Percentiles rank a stretch among this genome's conserved stretches.
Evolutionary conservation across 2,329 filamentous ascomycete genomes (phyloP).

Genomic region (Neospermospora avenae): DNA sequence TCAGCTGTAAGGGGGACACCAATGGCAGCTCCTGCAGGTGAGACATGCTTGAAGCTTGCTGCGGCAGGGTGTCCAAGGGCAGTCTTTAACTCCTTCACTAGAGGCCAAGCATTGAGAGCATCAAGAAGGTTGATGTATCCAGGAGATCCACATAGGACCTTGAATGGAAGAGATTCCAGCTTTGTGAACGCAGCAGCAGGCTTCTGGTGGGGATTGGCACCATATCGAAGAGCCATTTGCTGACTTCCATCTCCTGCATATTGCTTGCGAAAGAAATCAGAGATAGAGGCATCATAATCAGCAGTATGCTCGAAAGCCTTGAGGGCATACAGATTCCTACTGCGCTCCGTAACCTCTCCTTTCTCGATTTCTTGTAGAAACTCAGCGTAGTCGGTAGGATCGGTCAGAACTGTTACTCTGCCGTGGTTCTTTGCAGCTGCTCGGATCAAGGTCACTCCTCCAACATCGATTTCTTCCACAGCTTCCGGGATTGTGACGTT

Average conservation of each 20-base stretch:
- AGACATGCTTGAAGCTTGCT: slow-evolving; percentile 98
- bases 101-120: slow-evolving; percentile 91
- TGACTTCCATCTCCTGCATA: slow-evolving; percentile 84
- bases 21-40: slow-evolving; percentile 91
- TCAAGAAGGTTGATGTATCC: slow-evolving; percentile 98
- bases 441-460: slow-evolving; percentile 91
- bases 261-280: slow-evolving; percentile 95
- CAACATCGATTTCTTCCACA: slow-evolving; percentile 98
- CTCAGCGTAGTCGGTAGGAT: slow-evolving; percentile 88
- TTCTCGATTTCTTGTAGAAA: slow-evolving; percentile 88
- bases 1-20: slow-evolving; percentile 80
- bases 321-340: slow-evolving; percentile 84
- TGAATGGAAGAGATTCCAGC: slow-evolving; percentile 81
- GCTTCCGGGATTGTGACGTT: slow-evolving; percentile 96
- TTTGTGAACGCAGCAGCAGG: slow-evolving; percentile 81
- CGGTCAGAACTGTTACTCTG: slow-evolving; percentile 91
- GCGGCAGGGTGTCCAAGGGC: slow-evolving; percentile 86
- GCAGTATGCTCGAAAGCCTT: slow-evolving; percentile 99
- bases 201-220: slow-evolving; percentile 97
- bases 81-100: slow-evolving; percentile 93
- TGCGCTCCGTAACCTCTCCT: slow-evolving; percentile 81
- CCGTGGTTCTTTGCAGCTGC: slow-evolving; percentile 98
- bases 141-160: slow-evolving; percentile 82
- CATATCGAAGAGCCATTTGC: slow-evolving; percentile 84
- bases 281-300: slow-evolving; percentile 92